phyloP scores from a whole-genome alignment of 2,329 filamentous ascomycete genomes.

The Penicillium sp. region DNA sequence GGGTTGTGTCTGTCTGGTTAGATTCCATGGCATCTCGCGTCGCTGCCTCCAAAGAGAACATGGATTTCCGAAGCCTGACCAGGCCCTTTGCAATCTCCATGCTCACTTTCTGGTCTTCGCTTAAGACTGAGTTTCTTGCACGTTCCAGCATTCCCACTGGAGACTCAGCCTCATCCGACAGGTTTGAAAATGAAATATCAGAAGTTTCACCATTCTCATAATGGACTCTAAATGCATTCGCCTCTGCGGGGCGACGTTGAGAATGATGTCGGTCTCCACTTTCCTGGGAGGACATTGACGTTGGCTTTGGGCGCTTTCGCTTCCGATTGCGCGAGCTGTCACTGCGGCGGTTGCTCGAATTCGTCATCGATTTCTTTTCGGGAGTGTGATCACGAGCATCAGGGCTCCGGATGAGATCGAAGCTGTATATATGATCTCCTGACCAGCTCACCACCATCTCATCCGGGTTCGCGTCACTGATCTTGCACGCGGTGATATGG shows the following conservation, averaged over 20 bases:
- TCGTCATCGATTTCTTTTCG: conserved; percentile 30
- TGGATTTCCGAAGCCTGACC: conserved; percentile 57
- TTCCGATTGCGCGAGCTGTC: conserved; percentile 51
- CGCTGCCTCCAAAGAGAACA: conserved; percentile 57
- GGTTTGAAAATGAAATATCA: conserved; percentile 56
- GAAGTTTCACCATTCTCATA: conserved; percentile 37
- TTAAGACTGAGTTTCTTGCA: conserved; percentile 53
- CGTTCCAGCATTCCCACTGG: conserved; percentile 43
- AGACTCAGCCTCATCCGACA: conserved; percentile 30
- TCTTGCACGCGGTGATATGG: conserved; percentile 73
- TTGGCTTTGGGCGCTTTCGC: conserved; percentile 59
- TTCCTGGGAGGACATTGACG: conserved; percentile 47
- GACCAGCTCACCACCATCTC: conserved; percentile 72
- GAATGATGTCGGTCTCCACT: conserved; percentile 53
- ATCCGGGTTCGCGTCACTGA: conserved; percentile 69
- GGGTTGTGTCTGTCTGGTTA: conserved; percentile 33
- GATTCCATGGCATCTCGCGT: conserved; percentile 36
- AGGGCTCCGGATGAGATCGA: conserved; percentile 64
- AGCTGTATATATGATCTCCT: conserved; percentile 68
- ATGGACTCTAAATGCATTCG: conserved; percentile 9
- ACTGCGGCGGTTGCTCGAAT: conserved; percentile 32
- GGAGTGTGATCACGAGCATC: conserved; percentile 54
- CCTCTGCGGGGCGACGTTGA: conserved; percentile 51
- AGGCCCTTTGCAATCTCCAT: conserved; percentile 60
- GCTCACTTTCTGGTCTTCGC: conserved; percentile 57